Base-by-base conservation (phyloP, 2,329 filamentous ascomycete species). In the Cladorrhinum sp. region DNA sequence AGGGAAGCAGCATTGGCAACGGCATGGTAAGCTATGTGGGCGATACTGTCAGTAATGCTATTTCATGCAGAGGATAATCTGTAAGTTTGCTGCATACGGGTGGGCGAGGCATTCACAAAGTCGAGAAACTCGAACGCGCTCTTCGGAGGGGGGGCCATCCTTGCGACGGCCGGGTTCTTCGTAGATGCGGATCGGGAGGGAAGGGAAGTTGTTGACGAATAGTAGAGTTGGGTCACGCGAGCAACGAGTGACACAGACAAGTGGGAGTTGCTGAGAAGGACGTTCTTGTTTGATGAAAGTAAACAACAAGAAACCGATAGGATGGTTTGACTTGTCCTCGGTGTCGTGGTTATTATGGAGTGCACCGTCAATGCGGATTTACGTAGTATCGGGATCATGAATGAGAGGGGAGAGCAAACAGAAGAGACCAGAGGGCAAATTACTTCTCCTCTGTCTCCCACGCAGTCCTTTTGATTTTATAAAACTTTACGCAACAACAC, bases 91-190 rank as follows among this genome's bases (percentile, higher is more conserved):
- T 10, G 71, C 86, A 69, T 82, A 96, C 93, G 93, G 57, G 93
- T 96, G 12, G 95, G 95, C 61, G 93, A 97, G 65, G 88, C 90
- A 77, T 97, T 96, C 74, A 97, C 88, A 78, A 96, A 97, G 77
- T 91, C 89, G 72, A 96, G 78, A 75, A 97, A 96, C 80, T 96
- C 91, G 76, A 89, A 79, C 58, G 91, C 91, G 57, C 85, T 76
- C 67, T 80, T 74, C 36, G 79, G 52, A 53, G 51, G 78, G 55
- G 81, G 78, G 53, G 81, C 77, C 83, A 85, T 85, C 69, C 62
- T 75, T 58, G 52, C 55, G 52, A 71, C 25, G 52, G 32, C 27
- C 45, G 24, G 22, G 45, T 55, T 50, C 27, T 48, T 22, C 22
- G 56, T 49, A 36, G 61, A 56, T 38, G 57, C 22, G 7, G 57